Percentiles rank a stretch among this genome's conserved stretches.
These are phyloP conservation scores for Dactylellina sp. DNA, from an alignment of 2,329 filamentous ascomycete species.

Conservation along the genomic window DNA sequence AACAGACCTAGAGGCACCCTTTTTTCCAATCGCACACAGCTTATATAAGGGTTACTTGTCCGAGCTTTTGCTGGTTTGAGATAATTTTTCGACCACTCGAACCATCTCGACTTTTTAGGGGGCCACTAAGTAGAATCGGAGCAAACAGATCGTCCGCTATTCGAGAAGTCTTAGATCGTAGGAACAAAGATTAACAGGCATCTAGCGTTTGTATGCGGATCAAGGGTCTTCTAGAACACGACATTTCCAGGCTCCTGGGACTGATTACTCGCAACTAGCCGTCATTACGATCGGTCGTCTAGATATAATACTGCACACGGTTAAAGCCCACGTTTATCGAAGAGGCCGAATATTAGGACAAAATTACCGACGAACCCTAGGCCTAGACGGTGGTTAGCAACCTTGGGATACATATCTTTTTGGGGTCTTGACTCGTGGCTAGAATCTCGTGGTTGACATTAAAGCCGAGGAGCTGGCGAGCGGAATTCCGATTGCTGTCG, in stretches of 20 bases:
- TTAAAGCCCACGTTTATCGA: constrained; percentile 2
- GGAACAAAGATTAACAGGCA: constrained; percentile 12
- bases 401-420: constrained; percentile 7
- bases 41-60: constrained; percentile 34
- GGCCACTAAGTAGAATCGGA: neutral
- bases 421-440: constrained; percentile 26
- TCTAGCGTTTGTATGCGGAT: neutral
- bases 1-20: constrained; percentile 20
- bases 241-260: constrained; percentile 8
- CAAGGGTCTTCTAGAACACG: constrained; percentile 38
- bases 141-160: too few relatives aligned
- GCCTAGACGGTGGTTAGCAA: constrained; percentile 18
- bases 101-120: constrained; percentile 12
- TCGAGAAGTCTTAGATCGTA: constrained; percentile 16
- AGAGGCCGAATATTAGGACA: neutral
- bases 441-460: constrained; percentile 36
- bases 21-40: constrained; percentile 6
- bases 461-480: constrained; percentile 22
- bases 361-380: constrained; percentile 21
- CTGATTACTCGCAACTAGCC: constrained; percentile 3
- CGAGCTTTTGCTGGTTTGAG: constrained; percentile 52
- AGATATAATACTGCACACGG: constrained; percentile 11
- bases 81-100: constrained; percentile 12
- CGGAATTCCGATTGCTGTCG: constrained; percentile 9
- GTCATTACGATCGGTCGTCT: neutral